These are phyloP conservation scores for Candida anglica DNA, from an alignment of 805 yeast species.

Conservation along the genomic window DNA sequence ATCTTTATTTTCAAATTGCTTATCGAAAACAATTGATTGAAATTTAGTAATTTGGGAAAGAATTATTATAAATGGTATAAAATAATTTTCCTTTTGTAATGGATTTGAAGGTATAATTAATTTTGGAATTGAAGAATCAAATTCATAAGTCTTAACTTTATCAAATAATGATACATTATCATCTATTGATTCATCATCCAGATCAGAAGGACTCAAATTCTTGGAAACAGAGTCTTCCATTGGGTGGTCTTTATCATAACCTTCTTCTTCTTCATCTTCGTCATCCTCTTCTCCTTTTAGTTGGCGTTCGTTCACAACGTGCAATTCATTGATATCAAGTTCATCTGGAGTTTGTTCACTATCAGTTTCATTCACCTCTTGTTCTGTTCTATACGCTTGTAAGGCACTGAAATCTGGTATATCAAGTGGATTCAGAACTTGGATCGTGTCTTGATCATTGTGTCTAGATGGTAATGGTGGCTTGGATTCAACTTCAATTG, in stretches of 20 bases:
- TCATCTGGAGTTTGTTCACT: constrained; percentile 4
- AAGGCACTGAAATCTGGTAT: constrained; percentile 21
- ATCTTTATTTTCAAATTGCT: constrained; percentile 6
- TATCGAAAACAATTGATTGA: constrained; percentile 9
- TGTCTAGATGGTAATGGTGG: too few species aligned
- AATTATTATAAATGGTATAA: constrained; percentile 26
- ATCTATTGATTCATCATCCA: neutral
- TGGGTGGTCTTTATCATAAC: too few species aligned
- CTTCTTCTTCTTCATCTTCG: neutral
- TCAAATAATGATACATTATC: constrained; percentile 2
- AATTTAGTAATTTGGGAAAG: constrained; percentile 21
- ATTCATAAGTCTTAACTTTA: constrained; percentile 1
- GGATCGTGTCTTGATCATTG: constrained; percentile 16
- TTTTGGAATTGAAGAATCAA: constrained; percentile 1
- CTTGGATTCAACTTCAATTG: constrained; percentile 14
- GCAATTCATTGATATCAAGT: neutral
- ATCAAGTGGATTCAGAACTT: constrained; percentile 24
- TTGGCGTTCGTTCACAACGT: neutral
- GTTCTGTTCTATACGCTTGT: neutral
- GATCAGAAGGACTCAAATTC: neutral
- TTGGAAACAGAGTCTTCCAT: neutral
- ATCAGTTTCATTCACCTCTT: constrained; percentile 1
- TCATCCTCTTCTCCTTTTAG: neutral
- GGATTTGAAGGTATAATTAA: neutral
- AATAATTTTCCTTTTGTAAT: constrained; percentile 14